Conservation (phyloP, 2,329 filamentous ascomycete genomes). For the Beauveria rudraprayagi region DNA sequence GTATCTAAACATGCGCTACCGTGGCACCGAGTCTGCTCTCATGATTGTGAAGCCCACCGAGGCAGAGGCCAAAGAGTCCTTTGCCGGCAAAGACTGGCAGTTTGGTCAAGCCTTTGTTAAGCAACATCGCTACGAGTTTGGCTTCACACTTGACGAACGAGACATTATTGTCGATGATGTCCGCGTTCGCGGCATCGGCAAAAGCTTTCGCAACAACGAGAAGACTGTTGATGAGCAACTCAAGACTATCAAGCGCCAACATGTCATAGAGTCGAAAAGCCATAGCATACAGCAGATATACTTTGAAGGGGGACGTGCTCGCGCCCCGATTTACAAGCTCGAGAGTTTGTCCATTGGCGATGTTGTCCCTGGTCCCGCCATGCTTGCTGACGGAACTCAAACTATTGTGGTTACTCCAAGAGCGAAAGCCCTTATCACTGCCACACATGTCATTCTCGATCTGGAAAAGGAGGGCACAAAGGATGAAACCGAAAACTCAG, state of each 20-base stretch:
- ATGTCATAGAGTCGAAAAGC: slow-evolving; percentile 49
- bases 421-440: slow-evolving; percentile 66
- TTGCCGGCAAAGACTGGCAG: slow-evolving; percentile 62
- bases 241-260: slow-evolving; percentile 54
- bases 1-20: slow-evolving; percentile 89
- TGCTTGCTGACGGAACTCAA: slow-evolving; percentile 81
- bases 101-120: slow-evolving; percentile 79
- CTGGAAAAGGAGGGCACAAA: slow-evolving; percentile 50
- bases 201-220: slow-evolving; percentile 71
- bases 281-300: slow-evolving; percentile 67
- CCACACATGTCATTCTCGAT: slow-evolving; percentile 86
- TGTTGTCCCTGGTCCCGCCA: slow-evolving; percentile 68
- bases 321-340: slow-evolving; percentile 78
- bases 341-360: slow-evolving; percentile 66
- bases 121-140: slow-evolving; percentile 88
- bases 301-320: slow-evolving; percentile 70
- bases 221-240: slow-evolving; percentile 82
- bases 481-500: slow-evolving; percentile 14
- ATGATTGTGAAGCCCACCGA: slow-evolving; percentile 74
- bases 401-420: slow-evolving; percentile 84
- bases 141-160: slow-evolving; percentile 74
- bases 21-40: slow-evolving; percentile 81
- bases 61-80: slow-evolving; percentile 52
- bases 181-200: slow-evolving; percentile 78
- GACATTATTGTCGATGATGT: slow-evolving; percentile 90